Percentiles rank a stretch among this genome's conserved stretches.
Conservation (phyloP, 164 flowering plant genomes). For the Tetrastigma voinierianum region DNA sequence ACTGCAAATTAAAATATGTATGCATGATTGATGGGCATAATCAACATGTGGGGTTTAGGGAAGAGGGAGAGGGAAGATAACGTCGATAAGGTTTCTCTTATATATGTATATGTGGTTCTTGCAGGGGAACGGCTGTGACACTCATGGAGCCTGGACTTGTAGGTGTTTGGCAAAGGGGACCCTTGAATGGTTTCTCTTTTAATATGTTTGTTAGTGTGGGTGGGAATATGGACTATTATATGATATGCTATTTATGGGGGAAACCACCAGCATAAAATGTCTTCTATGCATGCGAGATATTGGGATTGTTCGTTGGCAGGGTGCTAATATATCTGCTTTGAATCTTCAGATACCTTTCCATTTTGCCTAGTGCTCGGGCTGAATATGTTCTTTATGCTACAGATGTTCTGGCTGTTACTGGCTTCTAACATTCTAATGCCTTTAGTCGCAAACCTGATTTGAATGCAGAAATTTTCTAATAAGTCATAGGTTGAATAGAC, state of each 20-base stretch:
- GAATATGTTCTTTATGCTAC: conserved; percentile 26
- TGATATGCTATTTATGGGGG: conserved; percentile 8
- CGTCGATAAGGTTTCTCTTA: conserved; percentile 83
- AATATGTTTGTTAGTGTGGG: conserved; percentile 48
- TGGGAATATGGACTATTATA: conserved; percentile 42
- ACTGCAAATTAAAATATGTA: conserved; percentile 14
- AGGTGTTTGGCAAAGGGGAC: conserved; percentile 62
- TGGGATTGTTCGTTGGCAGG: conserved; percentile 13
- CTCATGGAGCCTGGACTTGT: conserved; percentile 79
- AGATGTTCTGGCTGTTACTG: conserved; percentile 22
- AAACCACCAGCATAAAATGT: conserved; percentile 4
- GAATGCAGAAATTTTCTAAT: neutral
- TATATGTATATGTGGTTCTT: conserved; percentile 90
- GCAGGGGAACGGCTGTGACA: conserved; percentile 93
- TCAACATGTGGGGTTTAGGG: conserved; percentile 32
- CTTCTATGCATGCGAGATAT: conserved; percentile 13
- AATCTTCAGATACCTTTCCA: conserved; percentile 28
- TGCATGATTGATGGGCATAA: conserved; percentile 35
- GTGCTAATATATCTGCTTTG: conserved; percentile 29
- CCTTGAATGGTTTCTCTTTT: conserved; percentile 49
- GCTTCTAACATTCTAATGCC: conserved; percentile 10
- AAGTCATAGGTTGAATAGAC: neutral
- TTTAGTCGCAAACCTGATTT: conserved; percentile 11
- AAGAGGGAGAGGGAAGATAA: conserved; percentile 56
- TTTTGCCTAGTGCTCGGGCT: conserved; percentile 28